Evolutionary conservation across 192 early-diverging fungal species (phyloP), one percentile per base, ranked within the genome.

Genomic region (Tieghemiomyces parasiticus): DNA sequence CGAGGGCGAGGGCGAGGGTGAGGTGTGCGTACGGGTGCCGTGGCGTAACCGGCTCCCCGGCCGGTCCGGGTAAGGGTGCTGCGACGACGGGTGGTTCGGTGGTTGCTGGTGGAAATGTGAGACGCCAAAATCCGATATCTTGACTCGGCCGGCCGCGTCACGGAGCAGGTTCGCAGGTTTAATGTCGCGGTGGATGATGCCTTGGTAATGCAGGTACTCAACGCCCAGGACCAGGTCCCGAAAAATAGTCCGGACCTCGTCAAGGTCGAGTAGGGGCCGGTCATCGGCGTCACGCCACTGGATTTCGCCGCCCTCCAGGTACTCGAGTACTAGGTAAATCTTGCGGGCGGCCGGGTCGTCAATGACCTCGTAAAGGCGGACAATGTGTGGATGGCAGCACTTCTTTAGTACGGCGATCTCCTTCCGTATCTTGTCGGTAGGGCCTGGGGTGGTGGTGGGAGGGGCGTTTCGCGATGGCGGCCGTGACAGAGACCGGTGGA

Each of bases 81-180:
- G 49, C 10, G 49, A 29, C 19, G 59, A 45, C 3, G n/a, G 59
- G 9, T n/a, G 28, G 20, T 29, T 20, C 59, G 25, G 35, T 24
- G 28, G 19, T 13, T 45, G 59, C 33, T 60, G 59, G 22, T 46
- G 10, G 33, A 95, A 86, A 42, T 92, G 89, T 14, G 89, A 92
- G 33, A 96, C 93, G 52, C 96, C 96, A 86, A 99, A 99, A 63
- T 99, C 96, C 0, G 90, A 90, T n/a, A 99, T 93, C 68, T 99
- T 99, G 46, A 95, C 91, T 0, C 78, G 69, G 3, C 79, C 73
- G 24, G 85, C 84, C 32, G 72, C 76, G 1, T 81, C 87, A 51
- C 86, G 69, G 16, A 99, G 73, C 38, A 99, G 71, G 65, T 99
- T 99, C 25, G 93, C 93, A 1, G 96, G 94, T 76, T 99, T 99